These are phyloP conservation scores for Globisporangium cederbergense DNA, from an alignment of 352 stramenopile species.

Conservation along the genomic window DNA sequence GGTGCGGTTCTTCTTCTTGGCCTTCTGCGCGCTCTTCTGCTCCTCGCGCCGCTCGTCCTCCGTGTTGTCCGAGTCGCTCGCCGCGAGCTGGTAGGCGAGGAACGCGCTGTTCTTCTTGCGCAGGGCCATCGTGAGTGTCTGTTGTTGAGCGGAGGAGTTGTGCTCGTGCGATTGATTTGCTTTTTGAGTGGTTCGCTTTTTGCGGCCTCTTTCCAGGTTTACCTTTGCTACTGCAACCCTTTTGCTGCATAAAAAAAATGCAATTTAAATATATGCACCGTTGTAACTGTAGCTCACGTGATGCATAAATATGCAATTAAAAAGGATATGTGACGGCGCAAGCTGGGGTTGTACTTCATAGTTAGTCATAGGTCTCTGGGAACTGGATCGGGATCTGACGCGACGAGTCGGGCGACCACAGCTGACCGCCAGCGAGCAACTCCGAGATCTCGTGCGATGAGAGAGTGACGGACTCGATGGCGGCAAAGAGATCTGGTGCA, in stretches of 20 bases:
- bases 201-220: not conserved
- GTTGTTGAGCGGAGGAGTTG: not conserved
- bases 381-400: conserved; percentile 64
- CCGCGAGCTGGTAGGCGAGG: conserved; percentile 48
- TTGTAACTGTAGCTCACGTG: too few relatives aligned
- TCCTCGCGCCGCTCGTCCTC: conserved; percentile 50
- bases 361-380: conserved; percentile 72
- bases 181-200: not conserved
- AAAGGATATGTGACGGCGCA: too few relatives aligned
- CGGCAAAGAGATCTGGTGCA: conserved; percentile 56
- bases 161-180: not conserved
- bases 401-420: conserved; percentile 74
- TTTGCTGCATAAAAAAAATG: not conserved
- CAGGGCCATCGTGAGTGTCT: conserved; percentile 8
- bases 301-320: too few relatives aligned
- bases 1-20: conserved; percentile 68
- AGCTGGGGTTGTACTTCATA: not conserved
- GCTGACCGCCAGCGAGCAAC: conserved; percentile 59
- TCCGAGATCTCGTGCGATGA: conserved; percentile 69
- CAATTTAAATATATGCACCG: not conserved
- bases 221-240: not conserved
- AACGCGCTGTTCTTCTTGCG: conserved; percentile 69
- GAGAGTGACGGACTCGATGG: conserved; percentile 62
- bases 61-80: conserved; percentile 48
- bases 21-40: conserved; percentile 58